Evolutionary conservation across 2,329 filamentous ascomycete genomes (phyloP).

Genomic region (Aspergillus sp.): DNA sequence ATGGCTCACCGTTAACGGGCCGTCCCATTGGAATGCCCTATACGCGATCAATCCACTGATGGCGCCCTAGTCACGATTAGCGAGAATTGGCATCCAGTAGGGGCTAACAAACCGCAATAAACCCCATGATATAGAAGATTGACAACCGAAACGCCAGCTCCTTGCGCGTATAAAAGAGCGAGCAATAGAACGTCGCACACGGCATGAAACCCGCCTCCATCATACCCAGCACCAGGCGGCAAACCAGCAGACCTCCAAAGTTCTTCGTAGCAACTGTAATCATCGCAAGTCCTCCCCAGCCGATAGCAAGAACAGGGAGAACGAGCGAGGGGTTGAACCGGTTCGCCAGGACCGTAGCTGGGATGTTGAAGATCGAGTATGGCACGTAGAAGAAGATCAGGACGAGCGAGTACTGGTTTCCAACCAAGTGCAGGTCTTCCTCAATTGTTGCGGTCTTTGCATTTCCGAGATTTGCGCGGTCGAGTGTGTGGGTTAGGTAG

Average conservation of each 20-base stretch:
- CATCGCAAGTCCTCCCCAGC: neutral
- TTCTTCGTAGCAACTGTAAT: neutral
- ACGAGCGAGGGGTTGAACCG: neutral
- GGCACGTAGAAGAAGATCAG: slow-evolving; percentile 1
- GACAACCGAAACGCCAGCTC: neutral
- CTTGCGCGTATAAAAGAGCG: neutral
- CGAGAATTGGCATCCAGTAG: neutral
- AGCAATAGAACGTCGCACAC: neutral
- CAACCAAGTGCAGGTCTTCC: neutral
- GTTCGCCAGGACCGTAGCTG: neutral
- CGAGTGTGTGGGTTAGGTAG: neutral
- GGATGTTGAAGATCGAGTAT: neutral
- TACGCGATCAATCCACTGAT: neutral
- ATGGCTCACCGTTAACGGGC: neutral
- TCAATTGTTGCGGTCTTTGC: slow-evolving; percentile 1
- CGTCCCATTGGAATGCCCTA: neutral
- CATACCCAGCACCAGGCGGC: neutral
- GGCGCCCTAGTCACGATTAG: neutral
- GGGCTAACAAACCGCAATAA: neutral
- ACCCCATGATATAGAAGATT: neutral
- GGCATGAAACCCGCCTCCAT: neutral
- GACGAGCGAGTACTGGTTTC: neutral
- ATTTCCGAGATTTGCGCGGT: slow-evolving; percentile 3
- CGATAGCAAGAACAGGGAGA: neutral
- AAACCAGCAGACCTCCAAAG: neutral